These are phyloP conservation scores for Aspergillus pseudoglaucus DNA, from an alignment of 2,329 filamentous ascomycete genomes.

Conservation along the genomic window DNA sequence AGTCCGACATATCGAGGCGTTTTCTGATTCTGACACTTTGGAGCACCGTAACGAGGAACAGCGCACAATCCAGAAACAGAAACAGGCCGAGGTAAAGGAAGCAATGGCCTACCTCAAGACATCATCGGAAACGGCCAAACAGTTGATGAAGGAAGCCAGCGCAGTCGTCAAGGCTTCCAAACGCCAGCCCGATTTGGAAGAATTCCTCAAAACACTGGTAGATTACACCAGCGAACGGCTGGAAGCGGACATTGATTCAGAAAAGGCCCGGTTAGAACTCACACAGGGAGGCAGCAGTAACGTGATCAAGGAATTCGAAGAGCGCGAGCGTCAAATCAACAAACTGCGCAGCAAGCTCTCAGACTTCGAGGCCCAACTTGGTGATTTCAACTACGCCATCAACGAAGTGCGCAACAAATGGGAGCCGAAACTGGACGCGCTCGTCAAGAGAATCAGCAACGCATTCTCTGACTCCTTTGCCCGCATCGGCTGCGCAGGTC, in stretches of 20 bases:
- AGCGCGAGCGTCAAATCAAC: constrained; percentile 63
- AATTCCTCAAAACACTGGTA: constrained; percentile 41
- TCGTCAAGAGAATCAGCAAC: constrained; percentile 75
- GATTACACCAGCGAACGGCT: constrained; percentile 57
- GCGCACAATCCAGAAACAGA: constrained; percentile 39
- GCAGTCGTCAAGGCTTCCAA: constrained; percentile 8
- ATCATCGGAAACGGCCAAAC: constrained; percentile 10
- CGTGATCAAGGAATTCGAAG: constrained; percentile 70
- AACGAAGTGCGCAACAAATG: constrained; percentile 61
- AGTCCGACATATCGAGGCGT: constrained; percentile 68
- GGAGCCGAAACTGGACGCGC: constrained; percentile 74
- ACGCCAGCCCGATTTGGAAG: constrained; percentile 20
- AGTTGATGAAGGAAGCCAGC: constrained; percentile 11
- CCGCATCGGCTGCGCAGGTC: constrained; percentile 87
- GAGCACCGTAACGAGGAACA: constrained; percentile 59
- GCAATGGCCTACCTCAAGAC: constrained; percentile 32
- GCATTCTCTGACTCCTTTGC: constrained; percentile 92
- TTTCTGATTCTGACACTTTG: constrained; percentile 71
- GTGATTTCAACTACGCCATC: constrained; percentile 54
- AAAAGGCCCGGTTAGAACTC: constrained; percentile 69
- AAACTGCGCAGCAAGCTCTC: constrained; percentile 56
- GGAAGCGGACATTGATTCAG: constrained; percentile 65
- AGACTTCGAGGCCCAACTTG: constrained; percentile 50
- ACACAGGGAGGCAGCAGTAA: constrained; percentile 71
- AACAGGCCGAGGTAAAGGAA: constrained; percentile 34